Conservation (phyloP, 768 basidiomycete species). For the Coprinopsis strossmayeri region DNA sequence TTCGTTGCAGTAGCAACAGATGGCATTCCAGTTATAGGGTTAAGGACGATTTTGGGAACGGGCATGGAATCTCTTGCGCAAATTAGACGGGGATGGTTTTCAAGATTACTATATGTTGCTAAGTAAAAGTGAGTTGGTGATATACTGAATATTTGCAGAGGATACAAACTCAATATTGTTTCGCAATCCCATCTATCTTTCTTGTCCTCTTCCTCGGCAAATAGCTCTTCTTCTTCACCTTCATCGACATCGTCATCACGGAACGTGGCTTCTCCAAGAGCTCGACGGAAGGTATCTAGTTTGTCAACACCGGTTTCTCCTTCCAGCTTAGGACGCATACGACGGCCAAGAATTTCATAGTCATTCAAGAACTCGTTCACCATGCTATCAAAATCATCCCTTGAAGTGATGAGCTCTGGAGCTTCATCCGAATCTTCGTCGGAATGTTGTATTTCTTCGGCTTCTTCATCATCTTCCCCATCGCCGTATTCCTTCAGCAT, state of each 20-base stretch:
- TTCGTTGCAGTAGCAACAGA: conserved; percentile 29
- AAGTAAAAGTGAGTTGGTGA: conserved; percentile 12
- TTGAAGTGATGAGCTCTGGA: conserved; percentile 70
- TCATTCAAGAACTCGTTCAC: conserved; percentile 91
- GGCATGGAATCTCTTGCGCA: conserved; percentile 50
- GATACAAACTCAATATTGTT: conserved; percentile 76
- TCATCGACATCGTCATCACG: conserved; percentile 37
- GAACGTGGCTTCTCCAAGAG: conserved; percentile 66
- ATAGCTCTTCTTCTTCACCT: conserved; percentile 37
- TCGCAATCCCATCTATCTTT: conserved; percentile 94
- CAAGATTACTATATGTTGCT: conserved; percentile 97
- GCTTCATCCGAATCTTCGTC: conserved; percentile 51
- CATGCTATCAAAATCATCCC: conserved; percentile 86
- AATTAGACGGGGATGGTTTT: conserved; percentile 93
- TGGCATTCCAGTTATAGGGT: conserved; percentile 76
- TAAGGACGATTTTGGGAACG: conserved; percentile 60
- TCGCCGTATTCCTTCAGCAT: conserved; percentile 79
- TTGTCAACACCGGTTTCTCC: conserved; percentile 74
- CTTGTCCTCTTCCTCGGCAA: conserved; percentile 46
- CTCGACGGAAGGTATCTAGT: conserved; percentile 70
- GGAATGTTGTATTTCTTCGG: conserved; percentile 8
- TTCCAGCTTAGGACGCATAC: conserved; percentile 69
- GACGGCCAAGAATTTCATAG: conserved; percentile 86
- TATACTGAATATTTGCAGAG: background rate
- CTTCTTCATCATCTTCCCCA: conserved; percentile 41